Conservation (phyloP, 805 yeast genomes). For the Pichia gijzeniarum region DNA sequence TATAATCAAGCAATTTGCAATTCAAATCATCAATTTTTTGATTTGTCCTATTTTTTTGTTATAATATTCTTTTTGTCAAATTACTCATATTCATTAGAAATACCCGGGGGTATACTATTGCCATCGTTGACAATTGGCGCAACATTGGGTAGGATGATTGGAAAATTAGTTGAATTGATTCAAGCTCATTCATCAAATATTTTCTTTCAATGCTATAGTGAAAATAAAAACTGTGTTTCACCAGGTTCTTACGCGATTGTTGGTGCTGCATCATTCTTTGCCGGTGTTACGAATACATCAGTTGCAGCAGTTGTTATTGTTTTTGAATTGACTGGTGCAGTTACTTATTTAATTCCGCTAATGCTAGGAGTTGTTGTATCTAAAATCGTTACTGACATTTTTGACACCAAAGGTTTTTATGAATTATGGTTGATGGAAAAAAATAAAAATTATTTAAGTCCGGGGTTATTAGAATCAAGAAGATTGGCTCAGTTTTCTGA, state of each 20-base stretch:
- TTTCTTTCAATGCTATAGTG: conserved; percentile 35
- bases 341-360: conserved; percentile 75
- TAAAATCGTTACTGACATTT: conserved; percentile 62
- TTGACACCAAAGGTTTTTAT: conserved; percentile 49
- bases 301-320: conserved; percentile 74
- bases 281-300: conserved; percentile 77
- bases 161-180: conserved; percentile 42
- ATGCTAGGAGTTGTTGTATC: conserved; percentile 78
- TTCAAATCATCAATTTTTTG: conserved; percentile 32
- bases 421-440: conserved; percentile 46
- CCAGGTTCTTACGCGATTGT: conserved; percentile 87
- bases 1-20: conserved; percentile 16
- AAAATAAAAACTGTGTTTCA: conserved; percentile 48
- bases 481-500: conserved; percentile 32
- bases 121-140: conserved; percentile 63
- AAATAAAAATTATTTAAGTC: conserved; percentile 37
- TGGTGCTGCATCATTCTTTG: conserved; percentile 77
- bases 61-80: conserved; percentile 45
- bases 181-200: conserved; percentile 39
- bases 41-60: conserved; percentile 13
- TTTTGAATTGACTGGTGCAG: conserved; percentile 82
- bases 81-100: conserved; percentile 59
- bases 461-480: conserved; percentile 31
- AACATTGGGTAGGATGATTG: conserved; percentile 48
- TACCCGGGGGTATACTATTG: conserved; percentile 65